Conservation (phyloP, 2,329 filamentous ascomycete species). For the Penicillium sp. region DNA sequence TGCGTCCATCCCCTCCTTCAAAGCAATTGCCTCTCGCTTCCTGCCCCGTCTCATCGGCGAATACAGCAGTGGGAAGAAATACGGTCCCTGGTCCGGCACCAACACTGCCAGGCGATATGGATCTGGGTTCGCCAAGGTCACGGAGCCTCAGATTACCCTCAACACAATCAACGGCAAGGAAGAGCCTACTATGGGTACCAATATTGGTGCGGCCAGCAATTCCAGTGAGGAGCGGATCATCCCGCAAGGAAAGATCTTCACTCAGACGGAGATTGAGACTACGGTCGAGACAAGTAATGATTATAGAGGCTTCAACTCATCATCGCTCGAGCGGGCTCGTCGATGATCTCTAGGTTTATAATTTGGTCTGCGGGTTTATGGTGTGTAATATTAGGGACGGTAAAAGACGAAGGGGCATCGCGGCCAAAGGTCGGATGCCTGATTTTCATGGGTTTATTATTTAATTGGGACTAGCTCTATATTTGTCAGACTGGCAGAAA, state of each 20-base stretch:
- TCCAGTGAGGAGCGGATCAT: constrained; percentile 33
- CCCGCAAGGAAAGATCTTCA: constrained; percentile 31
- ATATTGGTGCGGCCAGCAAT: constrained; percentile 21
- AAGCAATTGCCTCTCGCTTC: constrained; percentile 41
- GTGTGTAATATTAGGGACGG: too few relatives aligned
- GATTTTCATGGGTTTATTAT: too few relatives aligned
- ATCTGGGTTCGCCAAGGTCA: constrained; percentile 30
- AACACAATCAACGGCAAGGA: constrained; percentile 16
- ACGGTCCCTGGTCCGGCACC: constrained; percentile 24
- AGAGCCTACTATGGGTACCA: constrained; percentile 22
- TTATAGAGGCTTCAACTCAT: neutral
- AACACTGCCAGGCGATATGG: constrained; percentile 18
- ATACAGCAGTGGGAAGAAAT: constrained; percentile 28
- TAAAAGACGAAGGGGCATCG: too few relatives aligned
- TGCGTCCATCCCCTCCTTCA: constrained; percentile 43
- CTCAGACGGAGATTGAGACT: constrained; percentile 34
- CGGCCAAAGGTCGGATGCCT: too few relatives aligned
- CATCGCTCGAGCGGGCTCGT: constrained; percentile 15
- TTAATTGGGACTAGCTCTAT: too few relatives aligned
- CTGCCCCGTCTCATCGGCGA: constrained; percentile 42
- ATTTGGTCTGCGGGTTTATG: neutral
- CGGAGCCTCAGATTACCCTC: constrained; percentile 22
- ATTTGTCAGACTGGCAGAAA: too few relatives aligned
- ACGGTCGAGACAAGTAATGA: constrained; percentile 25
- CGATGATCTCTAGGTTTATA: neutral